Conservation (phyloP, 2,329 filamentous ascomycete genomes). For the Didymella sp. region DNA sequence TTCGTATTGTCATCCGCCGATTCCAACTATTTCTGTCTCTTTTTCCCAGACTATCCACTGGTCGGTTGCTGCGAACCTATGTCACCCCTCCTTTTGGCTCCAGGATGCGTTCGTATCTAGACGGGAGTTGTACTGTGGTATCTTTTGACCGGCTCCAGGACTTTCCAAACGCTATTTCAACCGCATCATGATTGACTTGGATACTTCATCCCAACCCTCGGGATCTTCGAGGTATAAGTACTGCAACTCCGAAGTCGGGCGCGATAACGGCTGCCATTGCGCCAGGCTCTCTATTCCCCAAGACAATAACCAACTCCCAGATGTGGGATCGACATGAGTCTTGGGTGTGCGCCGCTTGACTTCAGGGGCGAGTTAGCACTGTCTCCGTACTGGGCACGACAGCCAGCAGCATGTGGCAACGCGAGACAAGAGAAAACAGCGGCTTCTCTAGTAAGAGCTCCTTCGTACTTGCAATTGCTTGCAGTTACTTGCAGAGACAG, state of each 20-base stretch:
- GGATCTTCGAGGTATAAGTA: constrained; percentile 13
- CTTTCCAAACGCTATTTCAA: background rate
- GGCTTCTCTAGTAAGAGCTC: too few species aligned
- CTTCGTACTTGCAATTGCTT: too few species aligned
- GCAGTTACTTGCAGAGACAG: too few species aligned
- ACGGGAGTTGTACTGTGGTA: background rate
- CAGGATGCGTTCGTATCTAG: background rate
- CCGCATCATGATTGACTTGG: background rate
- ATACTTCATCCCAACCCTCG: background rate
- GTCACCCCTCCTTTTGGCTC: background rate
- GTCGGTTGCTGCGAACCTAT: background rate
- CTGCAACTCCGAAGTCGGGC: constrained; percentile 16
- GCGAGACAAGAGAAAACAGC: too few species aligned
- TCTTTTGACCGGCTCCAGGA: too few species aligned
- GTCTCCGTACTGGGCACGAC: background rate
- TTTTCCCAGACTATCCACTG: background rate
- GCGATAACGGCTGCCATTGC: constrained; percentile 18
- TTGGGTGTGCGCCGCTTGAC: constrained; percentile 1
- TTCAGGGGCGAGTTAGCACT: background rate
- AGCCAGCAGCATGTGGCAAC: too few species aligned
- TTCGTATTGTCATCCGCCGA: too few species aligned
- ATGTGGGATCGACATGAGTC: constrained; percentile 6
- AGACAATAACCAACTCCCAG: background rate
- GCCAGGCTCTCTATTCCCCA: constrained; percentile 14
- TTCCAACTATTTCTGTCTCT: constrained; percentile 13